These are phyloP conservation scores for Paecilomyces sp. DNA, from an alignment of 2,329 filamentous ascomycete genomes.

Conservation along the genomic window DNA sequence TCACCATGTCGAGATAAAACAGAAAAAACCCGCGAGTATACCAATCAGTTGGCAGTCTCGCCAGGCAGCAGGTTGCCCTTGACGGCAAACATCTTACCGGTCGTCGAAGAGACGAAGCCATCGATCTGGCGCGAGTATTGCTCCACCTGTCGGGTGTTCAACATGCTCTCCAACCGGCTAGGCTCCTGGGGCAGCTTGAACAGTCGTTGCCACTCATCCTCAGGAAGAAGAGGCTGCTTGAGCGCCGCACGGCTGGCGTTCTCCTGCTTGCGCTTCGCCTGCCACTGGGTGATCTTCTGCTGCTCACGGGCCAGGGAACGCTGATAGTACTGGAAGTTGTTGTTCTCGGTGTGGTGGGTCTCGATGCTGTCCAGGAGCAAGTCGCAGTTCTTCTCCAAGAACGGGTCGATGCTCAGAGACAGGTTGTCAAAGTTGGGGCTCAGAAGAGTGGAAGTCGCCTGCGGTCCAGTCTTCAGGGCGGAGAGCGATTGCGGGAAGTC, in stretches of 20 bases:
- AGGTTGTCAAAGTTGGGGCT: slow-evolving; percentile 85
- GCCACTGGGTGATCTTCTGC: slow-evolving; percentile 93
- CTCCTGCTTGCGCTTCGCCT: slow-evolving; percentile 92
- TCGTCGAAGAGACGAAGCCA: slow-evolving; percentile 85
- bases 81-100: slow-evolving; percentile 96
- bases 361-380: slow-evolving; percentile 94
- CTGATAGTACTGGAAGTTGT: slow-evolving; percentile 98
- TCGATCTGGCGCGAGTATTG: slow-evolving; percentile 97
- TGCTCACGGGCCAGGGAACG: slow-evolving; percentile 89
- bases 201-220: slow-evolving; percentile 96
- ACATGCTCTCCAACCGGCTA: slow-evolving; percentile 82
- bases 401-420: slow-evolving; percentile 90
- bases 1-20: slow-evolving; percentile 13
- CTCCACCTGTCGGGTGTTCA: slow-evolving; percentile 93
- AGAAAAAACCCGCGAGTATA: slow-evolving; percentile 11
- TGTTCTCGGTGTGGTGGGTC: slow-evolving; percentile 95
- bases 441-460: slow-evolving; percentile 56
- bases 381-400: slow-evolving; percentile 97
- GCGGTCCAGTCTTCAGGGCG: slow-evolving; percentile 62
- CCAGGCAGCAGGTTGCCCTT: slow-evolving; percentile 60
- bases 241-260: slow-evolving; percentile 76
- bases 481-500: slow-evolving; percentile 71
- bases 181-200: slow-evolving; percentile 98
- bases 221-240: slow-evolving; percentile 82
- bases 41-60: slow-evolving; percentile 35